phyloP scores from a whole-genome alignment of 768 basidiomycete species.

The Lactifluus piperatus region DNA sequence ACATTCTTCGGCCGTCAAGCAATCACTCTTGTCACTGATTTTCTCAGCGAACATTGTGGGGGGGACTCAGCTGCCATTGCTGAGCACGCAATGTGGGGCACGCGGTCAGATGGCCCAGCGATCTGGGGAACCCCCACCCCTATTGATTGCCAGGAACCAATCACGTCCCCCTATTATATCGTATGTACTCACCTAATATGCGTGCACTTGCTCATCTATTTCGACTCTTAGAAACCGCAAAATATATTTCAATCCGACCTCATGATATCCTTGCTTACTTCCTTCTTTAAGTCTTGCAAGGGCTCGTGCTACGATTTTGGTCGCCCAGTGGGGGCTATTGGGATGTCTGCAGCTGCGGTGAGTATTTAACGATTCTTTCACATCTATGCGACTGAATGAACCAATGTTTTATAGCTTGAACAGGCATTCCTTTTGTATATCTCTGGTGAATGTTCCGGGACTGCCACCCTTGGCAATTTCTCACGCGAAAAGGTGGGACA shows the following conservation, averaged over 20 bases:
- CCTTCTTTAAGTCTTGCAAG: background rate
- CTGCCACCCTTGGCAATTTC: background rate
- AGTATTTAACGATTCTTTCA: background rate
- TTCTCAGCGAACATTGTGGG: background rate
- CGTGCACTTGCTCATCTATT: background rate
- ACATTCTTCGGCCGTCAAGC: too few species aligned
- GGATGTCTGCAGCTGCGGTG: background rate
- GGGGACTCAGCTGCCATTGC: background rate
- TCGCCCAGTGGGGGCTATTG: background rate
- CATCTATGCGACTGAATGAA: background rate
- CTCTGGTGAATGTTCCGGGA: background rate
- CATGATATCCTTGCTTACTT: background rate
- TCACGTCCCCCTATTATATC: background rate
- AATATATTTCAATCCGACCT: background rate
- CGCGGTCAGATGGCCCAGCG: background rate
- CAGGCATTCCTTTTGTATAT: background rate
- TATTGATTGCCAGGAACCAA: background rate
- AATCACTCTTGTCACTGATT: background rate
- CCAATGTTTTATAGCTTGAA: background rate
- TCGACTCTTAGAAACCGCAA: background rate
- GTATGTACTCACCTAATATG: background rate
- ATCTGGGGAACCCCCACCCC: background rate
- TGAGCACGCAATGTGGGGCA: background rate
- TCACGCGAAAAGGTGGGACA: background rate
- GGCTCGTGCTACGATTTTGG: background rate